phyloP scores from a whole-genome alignment of 176 grass and related monocot genomes.

The Eragrostis curvula region DNA sequence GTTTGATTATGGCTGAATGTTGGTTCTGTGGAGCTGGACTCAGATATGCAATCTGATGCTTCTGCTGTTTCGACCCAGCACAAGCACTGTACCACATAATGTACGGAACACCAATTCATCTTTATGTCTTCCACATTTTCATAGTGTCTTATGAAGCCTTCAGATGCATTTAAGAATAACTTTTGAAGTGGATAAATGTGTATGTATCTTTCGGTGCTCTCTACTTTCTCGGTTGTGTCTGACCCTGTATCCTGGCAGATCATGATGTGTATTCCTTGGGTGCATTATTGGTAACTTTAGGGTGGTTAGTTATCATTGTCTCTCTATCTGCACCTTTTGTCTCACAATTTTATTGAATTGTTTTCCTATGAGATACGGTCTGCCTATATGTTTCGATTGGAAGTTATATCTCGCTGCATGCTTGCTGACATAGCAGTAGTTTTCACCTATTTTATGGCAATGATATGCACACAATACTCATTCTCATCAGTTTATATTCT shows the following conservation, averaged over 20 bases:
- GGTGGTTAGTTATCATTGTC: constrained; percentile 41
- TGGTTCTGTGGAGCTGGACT: constrained; percentile 10
- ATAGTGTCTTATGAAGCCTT: constrained; percentile 20
- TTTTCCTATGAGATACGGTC: constrained; percentile 10
- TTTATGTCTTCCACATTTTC: constrained; percentile 2
- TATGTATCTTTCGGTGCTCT: constrained; percentile 25
- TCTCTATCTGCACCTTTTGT: constrained; percentile 27
- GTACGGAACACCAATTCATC: neutral
- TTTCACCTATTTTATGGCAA: constrained; percentile 7
- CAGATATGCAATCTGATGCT: neutral
- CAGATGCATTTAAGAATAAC: constrained; percentile 23
- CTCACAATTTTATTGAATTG: constrained; percentile 16
- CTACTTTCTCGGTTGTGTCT: constrained; percentile 30
- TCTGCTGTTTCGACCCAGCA: neutral
- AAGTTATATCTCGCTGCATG: neutral
- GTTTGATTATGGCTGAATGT: constrained; percentile 13
- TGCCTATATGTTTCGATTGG: constrained; percentile 16
- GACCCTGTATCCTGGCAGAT: neutral
- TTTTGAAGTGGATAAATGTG: constrained; percentile 30
- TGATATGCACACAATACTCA: neutral
- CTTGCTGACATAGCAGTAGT: neutral
- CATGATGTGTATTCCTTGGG: constrained; percentile 28
- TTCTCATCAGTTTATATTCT: constrained; percentile 19
- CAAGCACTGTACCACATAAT: neutral
- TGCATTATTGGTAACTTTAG: constrained; percentile 47